Evolutionary conservation across 176 grass and related monocot species (phyloP).

Genomic region (Hyparrhenia diplandra): DNA sequence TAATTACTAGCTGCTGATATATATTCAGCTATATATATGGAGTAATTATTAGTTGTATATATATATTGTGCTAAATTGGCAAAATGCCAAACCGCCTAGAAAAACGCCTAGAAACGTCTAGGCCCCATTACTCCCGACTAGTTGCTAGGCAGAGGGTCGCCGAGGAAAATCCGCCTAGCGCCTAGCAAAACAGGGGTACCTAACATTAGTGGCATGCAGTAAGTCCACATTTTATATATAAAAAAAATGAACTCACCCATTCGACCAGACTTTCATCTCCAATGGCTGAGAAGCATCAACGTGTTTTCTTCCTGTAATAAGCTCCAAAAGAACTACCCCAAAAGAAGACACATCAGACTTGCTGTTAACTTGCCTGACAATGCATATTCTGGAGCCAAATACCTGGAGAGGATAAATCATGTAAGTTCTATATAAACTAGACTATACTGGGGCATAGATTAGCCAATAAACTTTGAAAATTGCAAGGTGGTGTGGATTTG

Average conservation of each 20-base stretch:
- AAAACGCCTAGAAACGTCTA: too few species aligned
- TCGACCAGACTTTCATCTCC: conserved; percentile 91
- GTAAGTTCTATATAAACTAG: conserved; percentile 2
- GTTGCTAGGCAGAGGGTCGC: too few species aligned
- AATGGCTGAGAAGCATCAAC: conserved; percentile 88
- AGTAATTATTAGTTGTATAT: too few species aligned
- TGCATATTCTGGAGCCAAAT: conserved; percentile 93
- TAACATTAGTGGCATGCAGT: not conserved
- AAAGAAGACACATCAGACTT: conserved; percentile 97
- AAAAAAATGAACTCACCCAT: conserved; percentile 61
- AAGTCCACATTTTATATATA: conserved; percentile 3
- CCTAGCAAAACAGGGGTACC: too few species aligned
- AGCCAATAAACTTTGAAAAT: not conserved
- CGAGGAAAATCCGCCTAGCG: too few species aligned
- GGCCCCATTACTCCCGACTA: too few species aligned
- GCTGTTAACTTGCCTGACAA: conserved; percentile 74
- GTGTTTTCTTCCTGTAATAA: conserved; percentile 94
- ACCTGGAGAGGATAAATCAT: conserved; percentile 43
- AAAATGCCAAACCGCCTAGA: too few species aligned
- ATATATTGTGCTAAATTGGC: too few species aligned
- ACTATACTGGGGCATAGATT: not conserved
- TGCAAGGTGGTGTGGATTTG: not conserved
- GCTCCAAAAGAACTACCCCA: conserved; percentile 91
- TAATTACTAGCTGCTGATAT: too few species aligned
- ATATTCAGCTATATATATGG: too few species aligned